Conservation (phyloP, 2,329 filamentous ascomycete species). For the Dryadomyces quercus-mongolicae region DNA sequence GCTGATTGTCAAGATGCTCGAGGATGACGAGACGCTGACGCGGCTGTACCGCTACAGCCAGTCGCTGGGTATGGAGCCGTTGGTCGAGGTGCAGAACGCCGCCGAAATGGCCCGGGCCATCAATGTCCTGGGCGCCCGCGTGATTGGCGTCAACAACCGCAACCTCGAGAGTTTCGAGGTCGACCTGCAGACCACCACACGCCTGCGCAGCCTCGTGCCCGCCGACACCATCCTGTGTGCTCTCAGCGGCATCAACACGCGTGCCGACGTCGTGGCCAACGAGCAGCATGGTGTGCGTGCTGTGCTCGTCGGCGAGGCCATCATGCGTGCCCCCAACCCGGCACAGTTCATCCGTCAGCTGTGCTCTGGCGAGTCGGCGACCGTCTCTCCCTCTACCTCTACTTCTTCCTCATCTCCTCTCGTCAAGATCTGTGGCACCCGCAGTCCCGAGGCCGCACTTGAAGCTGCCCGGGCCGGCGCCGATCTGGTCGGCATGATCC, state of each 20-base stretch:
- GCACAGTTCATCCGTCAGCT: slow-evolving; percentile 73
- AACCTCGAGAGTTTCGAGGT: slow-evolving; percentile 96
- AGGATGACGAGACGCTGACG: slow-evolving; percentile 59
- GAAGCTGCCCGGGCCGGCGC: slow-evolving; percentile 77
- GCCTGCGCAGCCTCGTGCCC: slow-evolving; percentile 76
- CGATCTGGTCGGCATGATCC: slow-evolving; percentile 85
- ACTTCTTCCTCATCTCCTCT: slow-evolving; percentile 38
- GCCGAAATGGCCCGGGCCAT: slow-evolving; percentile 88
- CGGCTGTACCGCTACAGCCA: slow-evolving; percentile 79
- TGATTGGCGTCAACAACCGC: slow-evolving; percentile 95
- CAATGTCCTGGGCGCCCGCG: slow-evolving; percentile 70
- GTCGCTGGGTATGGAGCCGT: slow-evolving; percentile 88
- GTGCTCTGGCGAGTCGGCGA: slow-evolving; percentile 42
- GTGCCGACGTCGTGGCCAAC: slow-evolving; percentile 80
- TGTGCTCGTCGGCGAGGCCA: slow-evolving; percentile 85
- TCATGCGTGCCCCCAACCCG: slow-evolving; percentile 85
- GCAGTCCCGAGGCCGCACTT: slow-evolving; percentile 67
- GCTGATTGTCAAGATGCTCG: slow-evolving; percentile 97
- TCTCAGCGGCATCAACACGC: slow-evolving; percentile 81
- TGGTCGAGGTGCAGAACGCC: slow-evolving; percentile 91
- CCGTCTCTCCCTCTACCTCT: slow-evolving; percentile 6
- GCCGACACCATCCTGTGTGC: slow-evolving; percentile 82
- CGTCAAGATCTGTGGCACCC: slow-evolving; percentile 93
- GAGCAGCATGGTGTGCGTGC: slow-evolving; percentile 83
- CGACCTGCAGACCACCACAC: slow-evolving; percentile 81